phyloP scores from a whole-genome alignment of 2,329 filamentous ascomycete species.

The Waltergamsia citrina region DNA sequence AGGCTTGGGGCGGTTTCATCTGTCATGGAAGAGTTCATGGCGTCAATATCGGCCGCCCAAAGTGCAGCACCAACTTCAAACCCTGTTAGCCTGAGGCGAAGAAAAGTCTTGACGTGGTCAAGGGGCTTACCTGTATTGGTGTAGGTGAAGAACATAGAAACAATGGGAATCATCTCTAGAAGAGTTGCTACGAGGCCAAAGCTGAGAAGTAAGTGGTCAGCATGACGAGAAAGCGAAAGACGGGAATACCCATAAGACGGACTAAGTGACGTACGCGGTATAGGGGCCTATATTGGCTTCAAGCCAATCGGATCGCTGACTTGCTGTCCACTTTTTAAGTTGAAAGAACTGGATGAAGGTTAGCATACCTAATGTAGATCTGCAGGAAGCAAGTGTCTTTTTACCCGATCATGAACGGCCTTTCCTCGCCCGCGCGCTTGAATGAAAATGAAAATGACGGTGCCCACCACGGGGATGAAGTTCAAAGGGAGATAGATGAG shows the following conservation, averaged over 20 bases:
- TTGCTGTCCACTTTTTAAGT: slow-evolving; percentile 70
- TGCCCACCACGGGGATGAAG: slow-evolving; percentile 85
- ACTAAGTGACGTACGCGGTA: slow-evolving; percentile 64
- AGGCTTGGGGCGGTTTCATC: slow-evolving; percentile 39
- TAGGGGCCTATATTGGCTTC: slow-evolving; percentile 65
- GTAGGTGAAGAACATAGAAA: slow-evolving; percentile 76
- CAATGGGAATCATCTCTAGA: slow-evolving; percentile 76
- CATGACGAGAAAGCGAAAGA: background rate
- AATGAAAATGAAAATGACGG: slow-evolving; percentile 66
- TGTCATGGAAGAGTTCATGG: slow-evolving; percentile 37
- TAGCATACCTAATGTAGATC: background rate
- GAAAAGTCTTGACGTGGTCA: no score
- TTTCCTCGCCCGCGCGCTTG: slow-evolving; percentile 44
- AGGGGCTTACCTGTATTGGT: slow-evolving; percentile 65
- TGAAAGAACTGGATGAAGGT: slow-evolving; percentile 65
- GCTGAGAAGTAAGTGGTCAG: slow-evolving; percentile 29
- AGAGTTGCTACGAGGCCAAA: slow-evolving; percentile 67
- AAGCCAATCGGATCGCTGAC: slow-evolving; percentile 59
- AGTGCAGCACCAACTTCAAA: slow-evolving; percentile 70
- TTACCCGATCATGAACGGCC: slow-evolving; percentile 5
- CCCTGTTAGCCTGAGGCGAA: background rate
- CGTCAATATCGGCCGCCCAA: slow-evolving; percentile 86
- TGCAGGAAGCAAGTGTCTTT: background rate
- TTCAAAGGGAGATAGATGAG: slow-evolving; percentile 85
- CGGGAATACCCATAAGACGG: background rate